Conservation (phyloP, 768 basidiomycete species). For the Termitomyces sp. region DNA sequence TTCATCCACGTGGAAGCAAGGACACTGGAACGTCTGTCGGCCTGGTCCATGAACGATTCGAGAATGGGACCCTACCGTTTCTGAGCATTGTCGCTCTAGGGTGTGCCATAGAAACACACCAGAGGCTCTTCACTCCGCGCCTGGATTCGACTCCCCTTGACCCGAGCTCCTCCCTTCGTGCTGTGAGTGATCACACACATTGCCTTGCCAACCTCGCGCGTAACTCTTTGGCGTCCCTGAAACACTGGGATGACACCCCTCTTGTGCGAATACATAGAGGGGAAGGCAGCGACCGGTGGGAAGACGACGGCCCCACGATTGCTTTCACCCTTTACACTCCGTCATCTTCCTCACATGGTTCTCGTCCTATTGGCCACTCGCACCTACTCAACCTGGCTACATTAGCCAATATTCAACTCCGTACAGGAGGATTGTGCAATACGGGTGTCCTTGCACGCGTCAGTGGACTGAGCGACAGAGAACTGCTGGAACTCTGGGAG, state of each 20-base stretch:
- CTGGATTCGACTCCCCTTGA: neutral
- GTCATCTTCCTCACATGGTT: conserved; percentile 1
- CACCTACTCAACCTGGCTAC: conserved; percentile 16
- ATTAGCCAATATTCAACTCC: conserved; percentile 16
- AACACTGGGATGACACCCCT: conserved; percentile 12
- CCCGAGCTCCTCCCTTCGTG: conserved; percentile 9
- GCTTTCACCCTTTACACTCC: conserved; percentile 16
- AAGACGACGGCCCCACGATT: conserved; percentile 16
- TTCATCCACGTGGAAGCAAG: conserved; percentile 15
- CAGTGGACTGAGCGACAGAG: conserved; percentile 12
- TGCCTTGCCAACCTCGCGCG: conserved; percentile 8
- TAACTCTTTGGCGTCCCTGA: neutral
- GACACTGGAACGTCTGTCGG: neutral
- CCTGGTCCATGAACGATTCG: conserved; percentile 13
- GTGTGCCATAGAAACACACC: conserved; percentile 13
- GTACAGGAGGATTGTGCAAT: conserved; percentile 17
- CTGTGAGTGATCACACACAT: conserved; percentile 12
- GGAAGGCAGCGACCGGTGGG: conserved; percentile 15
- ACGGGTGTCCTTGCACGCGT: conserved; percentile 16
- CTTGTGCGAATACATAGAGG: conserved; percentile 15
- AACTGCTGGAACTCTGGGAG: conserved; percentile 13
- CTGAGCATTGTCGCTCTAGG: conserved; percentile 12
- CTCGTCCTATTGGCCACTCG: conserved; percentile 8
- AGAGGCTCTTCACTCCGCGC: conserved; percentile 9
- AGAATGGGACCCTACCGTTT: conserved; percentile 16